Conservation (phyloP, 176 grass and related monocot genomes). For the Elymus sibiricus region DNA sequence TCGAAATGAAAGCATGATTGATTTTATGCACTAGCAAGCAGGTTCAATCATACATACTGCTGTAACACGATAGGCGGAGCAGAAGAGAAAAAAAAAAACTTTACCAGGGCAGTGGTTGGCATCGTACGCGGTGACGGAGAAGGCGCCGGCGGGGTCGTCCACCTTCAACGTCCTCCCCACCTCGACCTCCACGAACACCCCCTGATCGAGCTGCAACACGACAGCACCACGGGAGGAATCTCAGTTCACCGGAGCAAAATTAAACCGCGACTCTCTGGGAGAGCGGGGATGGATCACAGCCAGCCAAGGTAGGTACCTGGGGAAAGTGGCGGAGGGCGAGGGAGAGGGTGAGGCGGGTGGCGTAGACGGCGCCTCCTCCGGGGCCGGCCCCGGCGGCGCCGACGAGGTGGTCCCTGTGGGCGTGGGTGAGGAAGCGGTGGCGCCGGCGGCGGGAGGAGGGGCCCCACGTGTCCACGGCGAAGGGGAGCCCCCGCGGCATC, state of each 20-base stretch:
- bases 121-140: slow-evolving; percentile 60
- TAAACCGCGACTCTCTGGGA: too few relatives aligned
- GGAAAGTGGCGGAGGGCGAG: slow-evolving; percentile 52
- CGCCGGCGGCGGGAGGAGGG: slow-evolving; percentile 43
- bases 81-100: neutral
- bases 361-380: slow-evolving; percentile 44
- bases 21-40: too few relatives aligned
- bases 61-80: neutral
- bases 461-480: slow-evolving; percentile 84
- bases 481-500: slow-evolving; percentile 74
- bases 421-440: slow-evolving; percentile 79
- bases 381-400: slow-evolving; percentile 27
- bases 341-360: slow-evolving; percentile 58
- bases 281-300: neutral
- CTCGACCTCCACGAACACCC: slow-evolving; percentile 62
- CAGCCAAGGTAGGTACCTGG: slow-evolving; percentile 27
- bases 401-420: slow-evolving; percentile 64
- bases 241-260: neutral
- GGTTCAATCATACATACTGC: neutral
- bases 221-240: neutral
- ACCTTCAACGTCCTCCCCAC: slow-evolving; percentile 53
- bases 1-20: neutral
- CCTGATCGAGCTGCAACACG: slow-evolving; percentile 33
- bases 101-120: slow-evolving; percentile 92
- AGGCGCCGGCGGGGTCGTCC: slow-evolving; percentile 54